Base-by-base conservation (phyloP, 2,329 filamentous ascomycete species). In the Tolypocladium guangdongense region DNA sequence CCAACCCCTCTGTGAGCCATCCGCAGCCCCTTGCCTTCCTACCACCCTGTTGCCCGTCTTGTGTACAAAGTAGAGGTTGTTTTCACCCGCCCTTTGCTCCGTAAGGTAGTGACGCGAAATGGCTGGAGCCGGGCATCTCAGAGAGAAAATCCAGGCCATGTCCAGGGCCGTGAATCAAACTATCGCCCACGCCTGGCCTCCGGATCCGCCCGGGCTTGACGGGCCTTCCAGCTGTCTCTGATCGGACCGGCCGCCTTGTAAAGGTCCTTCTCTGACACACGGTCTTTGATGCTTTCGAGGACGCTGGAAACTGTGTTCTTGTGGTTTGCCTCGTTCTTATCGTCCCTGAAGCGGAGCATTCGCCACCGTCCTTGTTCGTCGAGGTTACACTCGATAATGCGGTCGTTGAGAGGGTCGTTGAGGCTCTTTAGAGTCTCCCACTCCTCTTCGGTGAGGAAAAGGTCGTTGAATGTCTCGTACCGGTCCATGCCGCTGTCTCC, bases 281-380 rank as follows among this genome's bases (percentile, higher is more conserved):
- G 84, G 63, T 96, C 90, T 56, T 83, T 79, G 61, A 99, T 97
- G 68, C 89, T 95, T 59, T 92, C 86, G 55, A 96, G 78, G 4
- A 99, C 93, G 66, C 87, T 95, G 30, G 84, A 76, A 1, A 96
- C 89, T 0, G 88, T 92, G 20, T 76, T 84, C 55, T 88, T 86
- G 69, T 97, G 91, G 64, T 99, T 99, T 0, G 88, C 90, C 60
- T 96, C 87, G 32, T 77, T 75, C 72, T 99, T 99, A 70, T 99
- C 93, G 63, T 97, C 91, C 51, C 93, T 81, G 69, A 96, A 92
- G 33, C 91, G 84, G 61, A 93, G 86, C 67, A 89, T 88, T 54
- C 90, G 83, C 93, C 93, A 99, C 24, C 84, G 76, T 20, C 81
- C 81, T 54, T 84, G 69, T 2, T 82, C 75, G 64, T 96, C 90